Evolutionary conservation across 768 basidiomycete genomes (phyloP), one percentile per base, ranked within the genome.

Genomic region (Tricholoma flavovirens): DNA sequence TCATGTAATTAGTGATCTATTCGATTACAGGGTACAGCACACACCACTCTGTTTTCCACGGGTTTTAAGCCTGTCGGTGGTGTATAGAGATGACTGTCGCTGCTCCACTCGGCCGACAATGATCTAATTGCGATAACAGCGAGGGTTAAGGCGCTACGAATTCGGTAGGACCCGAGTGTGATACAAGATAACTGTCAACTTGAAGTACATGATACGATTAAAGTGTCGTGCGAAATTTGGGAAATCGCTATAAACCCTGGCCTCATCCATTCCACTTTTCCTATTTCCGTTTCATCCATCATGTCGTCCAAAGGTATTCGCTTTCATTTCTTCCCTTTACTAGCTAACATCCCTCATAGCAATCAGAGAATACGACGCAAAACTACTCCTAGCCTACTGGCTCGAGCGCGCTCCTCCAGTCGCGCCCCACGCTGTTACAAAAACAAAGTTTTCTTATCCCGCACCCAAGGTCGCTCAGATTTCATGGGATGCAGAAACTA

Each of bases 291-390:
- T 53, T 43, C 38, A 29, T 19, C 26, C 9, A 71, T 60, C 68
- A 77, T 77, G 75, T 77, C 76, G 54, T 77, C 75, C 65, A 77
- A 77, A 73, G 76, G 75, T 76, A 40, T 14, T 38, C 42, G 4
- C 10, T 32, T 19, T 54, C 29, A 22, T 51, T 33, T 58, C 54
- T 24, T 55, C 11, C 12, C 55, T 53, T 45, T 38, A 30, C 55
- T 51, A 19, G 30, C 35, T 32, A n/a, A n/a, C n/a, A 53, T 54
- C 49, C 17, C 46, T 17, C 48, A 24, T 60, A 78, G 78, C 78
- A 64, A 96, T 98, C 77, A 89, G 91, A 69, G 94, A 98, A 81
- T 98, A 93, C 81, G 96, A 99, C 71, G 96, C 96, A 63, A 99
- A 98, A 80, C 90, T 98, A 64, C 82, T 98, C 62, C 80, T 98